Conservation (phyloP, 2,329 filamentous ascomycete genomes). For the Colletotrichum chlorophyti region DNA sequence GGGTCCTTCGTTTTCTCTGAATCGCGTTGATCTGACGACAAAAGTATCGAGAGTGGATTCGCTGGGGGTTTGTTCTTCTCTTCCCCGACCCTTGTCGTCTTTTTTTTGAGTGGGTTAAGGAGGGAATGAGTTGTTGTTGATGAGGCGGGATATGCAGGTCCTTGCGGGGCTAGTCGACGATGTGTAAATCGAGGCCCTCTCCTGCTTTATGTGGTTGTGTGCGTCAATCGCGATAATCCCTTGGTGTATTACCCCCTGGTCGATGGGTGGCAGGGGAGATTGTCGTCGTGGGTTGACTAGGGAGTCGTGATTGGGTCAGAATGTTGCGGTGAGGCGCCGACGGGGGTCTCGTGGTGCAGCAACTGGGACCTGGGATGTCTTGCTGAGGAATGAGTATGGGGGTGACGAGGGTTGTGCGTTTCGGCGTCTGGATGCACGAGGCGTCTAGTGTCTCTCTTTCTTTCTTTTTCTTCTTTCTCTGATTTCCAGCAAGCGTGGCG, state of each 20-base stretch:
- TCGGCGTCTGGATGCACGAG: neutral
- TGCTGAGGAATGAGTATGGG: conserved; percentile 28
- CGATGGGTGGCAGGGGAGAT: conserved; percentile 21
- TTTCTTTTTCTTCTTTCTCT: neutral
- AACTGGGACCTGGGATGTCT: conserved; percentile 29
- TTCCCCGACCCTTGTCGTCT: conserved; percentile 3
- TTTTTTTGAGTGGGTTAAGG: neutral
- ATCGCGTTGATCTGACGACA: conserved; percentile 26
- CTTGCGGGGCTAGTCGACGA: conserved; percentile 8
- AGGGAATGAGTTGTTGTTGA: neutral
- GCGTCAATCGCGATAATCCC: neutral
- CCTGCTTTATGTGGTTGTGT: conserved; percentile 12
- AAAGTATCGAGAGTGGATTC: conserved; percentile 8
- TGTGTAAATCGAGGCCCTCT: conserved; percentile 7
- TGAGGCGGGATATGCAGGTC: conserved; percentile 8
- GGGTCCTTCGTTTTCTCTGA: conserved; percentile 3
- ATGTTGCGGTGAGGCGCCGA: conserved; percentile 28
- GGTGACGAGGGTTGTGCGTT: neutral
- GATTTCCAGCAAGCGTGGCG: neutral
- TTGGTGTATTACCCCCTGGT: conserved; percentile 7
- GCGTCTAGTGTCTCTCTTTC: neutral
- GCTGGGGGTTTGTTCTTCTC: neutral
- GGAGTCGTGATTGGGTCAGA: conserved; percentile 24
- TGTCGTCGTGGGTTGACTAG: conserved; percentile 22
- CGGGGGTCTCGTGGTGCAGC: conserved; percentile 24